Evolutionary conservation across 169 alveolate genomes (phyloP), one percentile per base, ranked within the genome.

Genomic region (Gregarina niphandrodes): DNA sequence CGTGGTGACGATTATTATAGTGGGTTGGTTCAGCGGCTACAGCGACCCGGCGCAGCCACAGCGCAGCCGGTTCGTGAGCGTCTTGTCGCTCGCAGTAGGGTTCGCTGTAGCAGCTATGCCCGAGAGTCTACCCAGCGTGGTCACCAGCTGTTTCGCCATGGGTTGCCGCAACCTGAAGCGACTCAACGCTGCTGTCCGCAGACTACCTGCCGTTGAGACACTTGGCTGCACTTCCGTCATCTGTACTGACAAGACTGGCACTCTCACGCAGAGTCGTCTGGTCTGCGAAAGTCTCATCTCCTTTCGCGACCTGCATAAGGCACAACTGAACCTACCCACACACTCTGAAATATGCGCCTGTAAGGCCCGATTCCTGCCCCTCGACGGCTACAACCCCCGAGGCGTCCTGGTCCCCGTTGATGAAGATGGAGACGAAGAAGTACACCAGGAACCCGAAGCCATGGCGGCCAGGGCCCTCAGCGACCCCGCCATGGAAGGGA

Each of bases 111-210:
- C 87, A 9, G 67, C 87, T 17, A 73, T 77, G 31, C 97, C 97
- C n/a, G 97, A 88, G 61, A 96, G 98, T n/a, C 69, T 88, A 21
- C 97, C 97, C 36, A 75, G 85, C 66, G 94, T 89, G 31, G 97
- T 88, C 32, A 88, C 95, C 21, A 80, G 85, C 32, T 81, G 93
- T 26, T 64, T 88, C 21, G 83, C 93, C 12, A 61, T 70, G 47
- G 88, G 94, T 3, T 89, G 85, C 17, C 62, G 75, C 43, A 84
- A 75, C 54, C 85, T 88, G 51, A 74, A 50, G 29, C 57, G 53
- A 19, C 40, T 45, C 37, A 4, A 76, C 55, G 87, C 86, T 47
- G 72, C 77, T 59, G 82, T 84, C 37, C 65, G 85, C 45, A 79
- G 75, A 60, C 73, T 89, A 32, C 89, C 93, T 5, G 91, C 96